A percentile compares a stretch with the other conserved stretches of the same genome.
Evolutionary conservation across 768 basidiomycete genomes (phyloP).

Genomic region (Royoungia palumana): DNA sequence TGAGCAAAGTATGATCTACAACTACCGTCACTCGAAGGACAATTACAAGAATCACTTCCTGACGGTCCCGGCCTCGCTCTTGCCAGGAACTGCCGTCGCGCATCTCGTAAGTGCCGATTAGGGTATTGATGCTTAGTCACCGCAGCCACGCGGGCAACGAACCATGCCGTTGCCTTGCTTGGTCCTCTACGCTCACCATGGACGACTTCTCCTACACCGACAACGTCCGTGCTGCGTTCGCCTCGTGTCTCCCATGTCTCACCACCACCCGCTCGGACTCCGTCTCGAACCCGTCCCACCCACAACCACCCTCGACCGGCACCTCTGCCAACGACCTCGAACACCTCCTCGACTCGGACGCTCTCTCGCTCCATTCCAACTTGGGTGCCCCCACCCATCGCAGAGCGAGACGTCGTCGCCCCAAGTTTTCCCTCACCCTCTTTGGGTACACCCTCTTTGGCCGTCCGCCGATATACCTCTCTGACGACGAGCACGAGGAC

Average conservation of each 20-base stretch:
- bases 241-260: conserved; percentile 61
- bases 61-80: too few relatives aligned
- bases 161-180: background rate
- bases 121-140: too few relatives aligned
- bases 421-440: conserved; percentile 45
- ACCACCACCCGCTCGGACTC: conserved; percentile 30
- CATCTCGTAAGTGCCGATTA: too few relatives aligned
- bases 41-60: too few relatives aligned
- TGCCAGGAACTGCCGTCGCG: too few relatives aligned
- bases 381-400: conserved; percentile 35
- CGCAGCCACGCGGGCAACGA: too few relatives aligned
- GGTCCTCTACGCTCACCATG: conserved; percentile 24
- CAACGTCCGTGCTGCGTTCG: conserved; percentile 52
- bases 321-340: conserved; percentile 41
- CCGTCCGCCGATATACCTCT: conserved; percentile 55
- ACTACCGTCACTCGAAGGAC: too few relatives aligned
- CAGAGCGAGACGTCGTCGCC: conserved; percentile 34
- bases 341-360: conserved; percentile 53
- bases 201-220: conserved; percentile 61
- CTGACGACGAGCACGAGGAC: conserved; percentile 49
- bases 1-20: too few relatives aligned
- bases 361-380: conserved; percentile 66
- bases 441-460: conserved; percentile 72
- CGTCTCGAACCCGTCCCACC: conserved; percentile 14
- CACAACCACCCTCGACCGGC: conserved; percentile 26